phyloP scores from a whole-genome alignment of 2,329 filamentous ascomycete genomes.

The Aspergillus pseudoglaucus region DNA sequence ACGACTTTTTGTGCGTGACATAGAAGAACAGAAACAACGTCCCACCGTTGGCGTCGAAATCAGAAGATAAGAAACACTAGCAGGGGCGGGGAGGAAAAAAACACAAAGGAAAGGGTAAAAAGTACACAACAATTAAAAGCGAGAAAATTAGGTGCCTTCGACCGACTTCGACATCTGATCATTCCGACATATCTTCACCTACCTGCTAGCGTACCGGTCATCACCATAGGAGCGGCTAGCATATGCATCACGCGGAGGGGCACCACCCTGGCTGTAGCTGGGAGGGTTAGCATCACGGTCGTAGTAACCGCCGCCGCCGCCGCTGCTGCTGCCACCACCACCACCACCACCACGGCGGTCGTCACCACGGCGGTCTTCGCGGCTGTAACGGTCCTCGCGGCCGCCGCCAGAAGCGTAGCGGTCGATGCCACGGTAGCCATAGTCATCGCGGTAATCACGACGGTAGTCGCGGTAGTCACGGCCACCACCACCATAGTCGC shows the following conservation, averaged over 20 bases:
- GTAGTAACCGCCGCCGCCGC: conserved; percentile 46
- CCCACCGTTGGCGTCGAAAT: conserved; percentile 31
- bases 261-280: conserved; percentile 35
- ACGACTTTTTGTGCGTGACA: conserved; percentile 22
- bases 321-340: conserved; percentile 26
- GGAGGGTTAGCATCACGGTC: conserved; percentile 48
- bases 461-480: conserved; percentile 42
- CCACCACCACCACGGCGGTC: conserved; percentile 39
- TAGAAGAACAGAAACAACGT: conserved; percentile 29
- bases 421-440: conserved; percentile 36
- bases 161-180: conserved; percentile 10
- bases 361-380: conserved; percentile 38
- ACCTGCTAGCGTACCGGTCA: conserved; percentile 37
- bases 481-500: conserved; percentile 41
- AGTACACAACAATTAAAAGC: conserved; percentile 15
- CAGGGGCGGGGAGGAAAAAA: conserved; percentile 17
- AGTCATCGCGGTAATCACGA: conserved; percentile 41
- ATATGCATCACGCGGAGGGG: conserved; percentile 33
- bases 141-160: conserved; percentile 12
- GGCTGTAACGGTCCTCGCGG: conserved; percentile 44
- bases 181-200: conserved; percentile 25
- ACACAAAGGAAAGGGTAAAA: conserved; percentile 25
- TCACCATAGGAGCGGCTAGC: conserved; percentile 32
- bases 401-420: conserved; percentile 38
- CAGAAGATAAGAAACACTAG: conserved; percentile 10